Evolutionary conservation across 1,284 basidiomycete species (phyloP).

Genomic region (Omphalotus olearius): DNA sequence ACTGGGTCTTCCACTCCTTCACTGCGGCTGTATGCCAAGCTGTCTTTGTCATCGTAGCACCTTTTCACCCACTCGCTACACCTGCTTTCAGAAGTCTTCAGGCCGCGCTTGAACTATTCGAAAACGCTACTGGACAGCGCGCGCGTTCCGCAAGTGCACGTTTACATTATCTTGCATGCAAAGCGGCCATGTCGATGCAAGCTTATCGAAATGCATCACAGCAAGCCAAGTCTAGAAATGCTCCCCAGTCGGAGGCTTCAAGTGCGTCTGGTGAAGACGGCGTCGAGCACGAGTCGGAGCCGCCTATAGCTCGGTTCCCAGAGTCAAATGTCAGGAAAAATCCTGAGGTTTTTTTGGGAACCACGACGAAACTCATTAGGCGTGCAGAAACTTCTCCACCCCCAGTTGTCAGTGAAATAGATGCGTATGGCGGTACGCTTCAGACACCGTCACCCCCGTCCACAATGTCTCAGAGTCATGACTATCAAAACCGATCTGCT

Average conservation of each 20-base stretch:
- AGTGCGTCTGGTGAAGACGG: neutral
- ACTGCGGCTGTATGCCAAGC: constrained; percentile 22
- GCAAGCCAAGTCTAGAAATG: neutral
- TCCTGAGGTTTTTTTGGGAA: constrained; percentile 20
- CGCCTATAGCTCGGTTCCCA: constrained; percentile 13
- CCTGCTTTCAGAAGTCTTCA: constrained; percentile 21
- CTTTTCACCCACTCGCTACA: constrained; percentile 20
- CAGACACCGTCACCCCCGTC: no score
- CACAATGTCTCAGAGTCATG: no score
- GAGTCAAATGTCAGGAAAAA: constrained; percentile 18
- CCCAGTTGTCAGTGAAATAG: no score
- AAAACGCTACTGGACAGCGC: constrained; percentile 16
- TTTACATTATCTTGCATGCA: constrained; percentile 14
- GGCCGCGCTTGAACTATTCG: constrained; percentile 19
- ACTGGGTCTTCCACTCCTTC: constrained; percentile 22
- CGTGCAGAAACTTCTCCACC: no score
- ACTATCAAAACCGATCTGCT: no score
- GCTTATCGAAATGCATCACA: constrained; percentile 7
- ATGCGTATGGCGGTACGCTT: no score
- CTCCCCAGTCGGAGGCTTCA: neutral
- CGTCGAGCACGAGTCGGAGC: neutral
- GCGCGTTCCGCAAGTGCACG: constrained; percentile 18
- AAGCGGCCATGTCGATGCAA: constrained; percentile 18
- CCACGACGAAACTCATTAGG: constrained; percentile 19
- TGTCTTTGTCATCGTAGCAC: constrained; percentile 21